Percentiles rank a stretch among this genome's conserved stretches.
Conservation (phyloP, 1,284 basidiomycete species). For the Papiliotrema fonsecae region DNA sequence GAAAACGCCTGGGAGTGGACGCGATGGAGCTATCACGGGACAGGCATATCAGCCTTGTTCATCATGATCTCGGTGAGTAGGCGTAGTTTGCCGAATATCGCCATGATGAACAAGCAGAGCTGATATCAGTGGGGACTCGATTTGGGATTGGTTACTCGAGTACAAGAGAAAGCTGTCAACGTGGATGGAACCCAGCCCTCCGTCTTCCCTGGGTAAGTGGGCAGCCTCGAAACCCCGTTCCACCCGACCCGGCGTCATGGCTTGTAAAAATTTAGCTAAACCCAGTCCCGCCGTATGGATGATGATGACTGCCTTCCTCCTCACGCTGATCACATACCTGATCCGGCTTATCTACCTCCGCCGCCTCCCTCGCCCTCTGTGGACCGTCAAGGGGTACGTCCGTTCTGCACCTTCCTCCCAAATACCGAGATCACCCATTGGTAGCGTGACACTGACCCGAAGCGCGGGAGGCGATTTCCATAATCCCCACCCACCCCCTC, state of each 20-base stretch:
- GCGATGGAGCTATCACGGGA: slow-evolving; percentile 14
- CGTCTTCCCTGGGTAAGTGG: slow-evolving; percentile 24
- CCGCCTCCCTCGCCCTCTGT: slow-evolving; percentile 19
- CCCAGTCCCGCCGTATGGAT: slow-evolving; percentile 23
- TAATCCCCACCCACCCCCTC: slow-evolving; percentile 3
- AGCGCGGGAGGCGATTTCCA: slow-evolving; percentile 13
- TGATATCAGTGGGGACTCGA: slow-evolving; percentile 20
- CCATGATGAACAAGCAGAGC: neutral
- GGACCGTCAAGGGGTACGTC: slow-evolving; percentile 22
- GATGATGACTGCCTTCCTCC: slow-evolving; percentile 23
- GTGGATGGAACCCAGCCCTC: slow-evolving; percentile 7
- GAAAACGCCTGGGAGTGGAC: slow-evolving; percentile 23
- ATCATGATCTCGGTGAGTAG: slow-evolving; percentile 23
- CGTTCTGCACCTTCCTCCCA: neutral
- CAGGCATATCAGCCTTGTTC: slow-evolving; percentile 14
- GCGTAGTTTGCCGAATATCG: neutral
- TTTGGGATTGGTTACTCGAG: slow-evolving; percentile 14
- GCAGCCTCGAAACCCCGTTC: neutral
- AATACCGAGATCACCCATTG: neutral
- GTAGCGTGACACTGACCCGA: neutral
- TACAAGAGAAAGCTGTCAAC: slow-evolving; percentile 6
- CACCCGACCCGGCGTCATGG: slow-evolving; percentile 14
- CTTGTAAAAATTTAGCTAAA: no score
- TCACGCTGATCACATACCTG: slow-evolving; percentile 14
- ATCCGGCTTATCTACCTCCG: slow-evolving; percentile 14